Evolutionary conservation across 371 early-diverging fungal species (phyloP).

Genomic region (Phascolomyces articulosus): DNA sequence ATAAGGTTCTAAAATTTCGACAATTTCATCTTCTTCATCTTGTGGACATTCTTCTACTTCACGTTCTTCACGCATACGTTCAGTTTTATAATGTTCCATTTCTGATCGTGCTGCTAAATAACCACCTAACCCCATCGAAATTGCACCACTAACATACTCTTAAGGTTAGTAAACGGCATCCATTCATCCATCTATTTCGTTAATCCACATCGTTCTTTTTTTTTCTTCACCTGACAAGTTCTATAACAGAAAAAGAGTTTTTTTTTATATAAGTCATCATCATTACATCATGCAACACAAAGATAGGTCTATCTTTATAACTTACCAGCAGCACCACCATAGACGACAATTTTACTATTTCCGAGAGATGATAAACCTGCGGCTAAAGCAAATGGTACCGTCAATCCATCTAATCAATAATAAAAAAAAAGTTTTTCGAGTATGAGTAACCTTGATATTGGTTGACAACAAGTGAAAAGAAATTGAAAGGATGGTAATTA

Average conservation of each 20-base stretch:
- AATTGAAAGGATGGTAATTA: too few relatives aligned
- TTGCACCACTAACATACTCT: constrained; percentile 36
- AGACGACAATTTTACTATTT: constrained; percentile 62
- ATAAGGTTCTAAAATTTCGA: constrained; percentile 64
- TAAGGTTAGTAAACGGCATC: constrained; percentile 1
- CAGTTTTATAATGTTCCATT: constrained; percentile 71
- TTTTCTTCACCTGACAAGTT: constrained; percentile 44
- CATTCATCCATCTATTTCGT: too few relatives aligned
- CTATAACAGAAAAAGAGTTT: constrained; percentile 12
- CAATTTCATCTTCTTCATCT: constrained; percentile 69
- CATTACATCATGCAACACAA: too few relatives aligned
- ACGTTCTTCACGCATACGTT: constrained; percentile 57
- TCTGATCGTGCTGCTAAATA: constrained; percentile 70
- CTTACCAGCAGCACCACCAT: constrained; percentile 73
- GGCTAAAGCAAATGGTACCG: constrained; percentile 80
- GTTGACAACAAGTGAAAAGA: too few relatives aligned
- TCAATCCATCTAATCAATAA: constrained; percentile 62
- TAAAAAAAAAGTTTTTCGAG: neutral
- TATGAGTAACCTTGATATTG: neutral
- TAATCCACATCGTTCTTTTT: too few relatives aligned
- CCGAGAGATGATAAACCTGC: constrained; percentile 72
- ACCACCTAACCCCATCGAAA: constrained; percentile 69
- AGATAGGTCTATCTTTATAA: too few relatives aligned
- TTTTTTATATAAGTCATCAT: too few relatives aligned
- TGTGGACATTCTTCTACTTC: constrained; percentile 65